A percentile compares a stretch with the other conserved stretches of the same genome.
Evolutionary conservation across 75 land plant species (phyloP).

Genomic region (Picea glauca): DNA sequence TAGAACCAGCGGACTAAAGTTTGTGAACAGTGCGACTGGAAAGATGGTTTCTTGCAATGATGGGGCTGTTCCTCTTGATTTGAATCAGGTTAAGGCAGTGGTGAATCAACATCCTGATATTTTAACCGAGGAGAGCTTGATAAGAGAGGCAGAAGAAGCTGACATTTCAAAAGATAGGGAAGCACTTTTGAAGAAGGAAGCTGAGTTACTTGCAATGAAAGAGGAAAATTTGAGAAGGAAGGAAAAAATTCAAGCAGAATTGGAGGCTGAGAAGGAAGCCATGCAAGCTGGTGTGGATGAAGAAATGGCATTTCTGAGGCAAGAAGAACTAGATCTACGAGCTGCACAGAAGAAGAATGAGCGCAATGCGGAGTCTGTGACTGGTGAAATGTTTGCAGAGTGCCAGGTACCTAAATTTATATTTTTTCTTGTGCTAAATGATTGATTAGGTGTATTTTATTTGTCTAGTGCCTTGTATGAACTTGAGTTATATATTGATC

Average conservation of each 20-base stretch:
- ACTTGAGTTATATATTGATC: too few relatives aligned
- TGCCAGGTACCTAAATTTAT: slow-evolving; percentile 63
- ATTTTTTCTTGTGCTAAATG: neutral
- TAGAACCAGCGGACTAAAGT: neutral
- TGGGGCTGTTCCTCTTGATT: neutral
- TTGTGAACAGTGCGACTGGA: neutral
- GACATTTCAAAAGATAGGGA: slow-evolving; percentile 27
- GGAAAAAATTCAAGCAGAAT: slow-evolving; percentile 34
- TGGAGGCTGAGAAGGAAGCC: slow-evolving; percentile 32
- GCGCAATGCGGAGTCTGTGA: slow-evolving; percentile 93
- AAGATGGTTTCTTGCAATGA: neutral
- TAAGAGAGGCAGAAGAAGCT: slow-evolving; percentile 34
- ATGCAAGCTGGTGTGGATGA: slow-evolving; percentile 38
- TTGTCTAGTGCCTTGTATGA: neutral
- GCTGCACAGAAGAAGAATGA: slow-evolving; percentile 78
- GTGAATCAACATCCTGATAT: neutral
- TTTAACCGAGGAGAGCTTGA: slow-evolving; percentile 12
- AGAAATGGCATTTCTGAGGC: slow-evolving; percentile 52
- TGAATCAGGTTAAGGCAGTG: neutral
- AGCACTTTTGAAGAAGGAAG: slow-evolving; percentile 23
- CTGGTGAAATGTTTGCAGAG: slow-evolving; percentile 95
- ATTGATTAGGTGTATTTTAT: neutral
- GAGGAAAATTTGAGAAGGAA: slow-evolving; percentile 27
- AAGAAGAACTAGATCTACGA: slow-evolving; percentile 65
- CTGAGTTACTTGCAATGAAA: slow-evolving; percentile 25